Conservation (phyloP, 495 filamentous ascomycete species). For the Neurospora sp. region DNA sequence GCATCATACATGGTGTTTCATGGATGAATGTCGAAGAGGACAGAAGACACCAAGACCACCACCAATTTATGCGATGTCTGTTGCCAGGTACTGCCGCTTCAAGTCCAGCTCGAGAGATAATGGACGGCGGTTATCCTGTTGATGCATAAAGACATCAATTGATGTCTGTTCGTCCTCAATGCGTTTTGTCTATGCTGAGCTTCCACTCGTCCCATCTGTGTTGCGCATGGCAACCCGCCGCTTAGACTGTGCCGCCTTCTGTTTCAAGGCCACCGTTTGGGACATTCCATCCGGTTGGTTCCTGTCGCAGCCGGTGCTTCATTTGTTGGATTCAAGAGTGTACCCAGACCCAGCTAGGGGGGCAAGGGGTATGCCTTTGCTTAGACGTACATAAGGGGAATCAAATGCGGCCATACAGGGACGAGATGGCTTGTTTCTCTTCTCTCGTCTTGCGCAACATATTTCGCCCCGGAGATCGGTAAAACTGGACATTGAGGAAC, state of each 20-base stretch:
- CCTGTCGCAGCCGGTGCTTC: not conserved
- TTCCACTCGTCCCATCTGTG: not conserved
- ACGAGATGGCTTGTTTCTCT: not conserved
- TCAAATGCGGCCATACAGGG: not conserved
- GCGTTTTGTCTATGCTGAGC: not conserved
- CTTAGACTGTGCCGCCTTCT: not conserved
- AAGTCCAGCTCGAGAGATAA: not conserved
- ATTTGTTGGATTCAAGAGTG: not conserved
- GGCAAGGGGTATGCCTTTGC: not conserved
- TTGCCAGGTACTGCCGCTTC: not conserved
- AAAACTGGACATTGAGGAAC: not conserved
- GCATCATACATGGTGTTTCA: not conserved
- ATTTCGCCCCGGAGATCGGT: not conserved
- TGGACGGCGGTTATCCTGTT: not conserved
- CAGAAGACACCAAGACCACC: not conserved
- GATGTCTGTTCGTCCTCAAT: not conserved
- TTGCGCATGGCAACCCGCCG: not conserved
- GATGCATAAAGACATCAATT: not conserved
- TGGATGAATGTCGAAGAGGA: not conserved
- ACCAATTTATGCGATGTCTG: not conserved
- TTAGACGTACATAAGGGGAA: not conserved
- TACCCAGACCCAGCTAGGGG: not conserved
- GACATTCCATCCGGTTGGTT: not conserved
- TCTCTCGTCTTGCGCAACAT: not conserved
- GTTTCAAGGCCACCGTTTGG: not conserved